Evolutionary conservation across 78 protist genomes (phyloP).

Genomic region (Cavenderia fasciculata): DNA sequence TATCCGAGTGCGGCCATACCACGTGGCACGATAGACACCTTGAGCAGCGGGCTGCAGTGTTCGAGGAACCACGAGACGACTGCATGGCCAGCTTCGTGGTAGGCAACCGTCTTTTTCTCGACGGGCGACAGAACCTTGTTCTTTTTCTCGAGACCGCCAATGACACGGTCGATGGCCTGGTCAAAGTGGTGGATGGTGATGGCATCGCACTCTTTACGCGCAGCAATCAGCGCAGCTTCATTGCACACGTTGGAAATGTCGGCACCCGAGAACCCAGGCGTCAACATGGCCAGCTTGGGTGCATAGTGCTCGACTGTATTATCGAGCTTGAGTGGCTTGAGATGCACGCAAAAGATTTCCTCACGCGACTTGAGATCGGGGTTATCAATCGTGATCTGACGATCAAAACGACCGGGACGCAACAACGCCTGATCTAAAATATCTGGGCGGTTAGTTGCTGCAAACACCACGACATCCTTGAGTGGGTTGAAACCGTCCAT

Average conservation of each 20-base stretch:
- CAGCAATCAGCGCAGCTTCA: conserved; percentile 93
- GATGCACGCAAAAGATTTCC: conserved; percentile 94
- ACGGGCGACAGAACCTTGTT: conserved; percentile 85
- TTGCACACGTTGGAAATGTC: conserved; percentile 85
- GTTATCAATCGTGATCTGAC: conserved; percentile 91
- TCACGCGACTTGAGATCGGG: conserved; percentile 95
- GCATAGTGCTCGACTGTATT: conserved; percentile 30
- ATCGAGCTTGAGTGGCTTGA: conserved; percentile 72
- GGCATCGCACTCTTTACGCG: conserved; percentile 43
- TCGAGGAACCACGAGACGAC: conserved; percentile 92
- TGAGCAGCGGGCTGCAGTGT: conserved; percentile 92
- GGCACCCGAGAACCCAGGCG: conserved; percentile 97
- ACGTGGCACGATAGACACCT: conserved; percentile 96
- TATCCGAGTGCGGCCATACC: conserved; percentile 94
- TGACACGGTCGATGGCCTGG: conserved; percentile 96
- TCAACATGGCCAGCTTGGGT: conserved; percentile 71
- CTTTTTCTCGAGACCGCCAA: conserved; percentile 88
- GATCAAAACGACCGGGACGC: conserved; percentile 99
- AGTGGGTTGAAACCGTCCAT: conserved; percentile 97
- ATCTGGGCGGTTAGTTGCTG: conserved; percentile 95
- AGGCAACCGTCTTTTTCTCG: conserved; percentile 91
- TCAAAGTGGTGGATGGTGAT: conserved; percentile 91
- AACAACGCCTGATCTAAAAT: conserved; percentile 96
- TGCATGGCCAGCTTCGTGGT: conserved; percentile 94
- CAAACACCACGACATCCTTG: conserved; percentile 93